Base-by-base conservation (phyloP, 148 eudicot genomes). In the Vaccinium myrtillus region DNA sequence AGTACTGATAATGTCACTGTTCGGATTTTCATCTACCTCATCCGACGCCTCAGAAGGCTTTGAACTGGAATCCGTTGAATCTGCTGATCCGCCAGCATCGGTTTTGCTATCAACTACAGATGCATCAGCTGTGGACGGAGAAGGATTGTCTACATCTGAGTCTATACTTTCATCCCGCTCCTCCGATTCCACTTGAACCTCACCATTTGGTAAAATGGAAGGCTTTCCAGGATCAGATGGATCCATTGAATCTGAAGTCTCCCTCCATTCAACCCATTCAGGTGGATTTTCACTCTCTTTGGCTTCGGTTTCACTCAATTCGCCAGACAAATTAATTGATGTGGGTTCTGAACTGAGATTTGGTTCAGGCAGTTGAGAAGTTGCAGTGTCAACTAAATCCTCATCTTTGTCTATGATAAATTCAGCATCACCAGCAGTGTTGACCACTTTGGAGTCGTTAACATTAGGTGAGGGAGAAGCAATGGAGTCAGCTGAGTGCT, bases 221-320 rank as follows among this genome's bases (percentile, higher is more conserved):
- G 87, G 82, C 61, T 80, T 79, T 79, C 81, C 87, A 32, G 86
- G 82, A 69, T 85, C 89, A 53, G 92, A 77, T 5, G 81, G 65
- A 65, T 90, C 92, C 59, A 78, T 82, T 7, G 91, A 86, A 84
- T 84, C 88, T 32, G 92, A 88, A 23, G 91, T 94, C 84, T 93
- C 98, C 79, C 95, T 91, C 95, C 97, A 94, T 84, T 94, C 97
- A 79, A 93, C 97, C 94, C 91, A 94, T 67, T 93, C 95, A 23
- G 94, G 89, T 43, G 91, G 87, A 77, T 91, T 92, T 75, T 86
- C 89, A 77, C 77, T 71, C 61, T 84, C 94, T 82, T 85, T 80
- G 19, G 83, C 48, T 36, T 54, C 85, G n/a, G 32, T 46, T 75
- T 88, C 89, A 77, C 69, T 69, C 2, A 50, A 50, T 56, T 83